phyloP scores from a whole-genome alignment of 371 early-diverging fungal genomes.

The Lichtheimia hyalospora region DNA sequence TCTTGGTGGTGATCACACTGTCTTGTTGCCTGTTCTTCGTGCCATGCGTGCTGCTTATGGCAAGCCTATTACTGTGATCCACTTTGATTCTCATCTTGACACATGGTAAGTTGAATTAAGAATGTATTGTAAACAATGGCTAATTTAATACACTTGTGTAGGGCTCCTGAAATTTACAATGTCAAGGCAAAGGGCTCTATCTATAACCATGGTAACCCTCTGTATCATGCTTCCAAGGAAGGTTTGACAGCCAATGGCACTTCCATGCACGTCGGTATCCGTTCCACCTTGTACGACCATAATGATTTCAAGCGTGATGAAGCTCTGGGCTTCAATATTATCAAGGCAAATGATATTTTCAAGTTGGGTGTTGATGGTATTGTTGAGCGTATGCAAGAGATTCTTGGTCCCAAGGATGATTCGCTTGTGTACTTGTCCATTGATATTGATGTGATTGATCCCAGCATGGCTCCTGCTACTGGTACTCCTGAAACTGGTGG shows the following conservation, averaged over 20 bases:
- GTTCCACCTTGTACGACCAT: slow-evolving; percentile 39
- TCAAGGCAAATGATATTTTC: slow-evolving; percentile 53
- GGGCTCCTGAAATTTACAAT: slow-evolving; percentile 41
- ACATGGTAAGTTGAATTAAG: slow-evolving; percentile 26
- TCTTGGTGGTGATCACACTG: slow-evolving; percentile 49
- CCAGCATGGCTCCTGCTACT: slow-evolving; percentile 53
- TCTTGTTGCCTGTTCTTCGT: slow-evolving; percentile 43
- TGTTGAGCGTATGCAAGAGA: slow-evolving; percentile 38
- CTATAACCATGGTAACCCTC: slow-evolving; percentile 43
- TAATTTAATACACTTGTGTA: background rate
- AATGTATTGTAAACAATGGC: background rate
- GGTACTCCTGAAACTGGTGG: slow-evolving; percentile 60
- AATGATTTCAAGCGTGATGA: slow-evolving; percentile 40
- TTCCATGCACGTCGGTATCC: slow-evolving; percentile 54
- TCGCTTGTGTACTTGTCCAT: slow-evolving; percentile 45
- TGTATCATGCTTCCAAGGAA: slow-evolving; percentile 53
- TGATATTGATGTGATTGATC: slow-evolving; percentile 57
- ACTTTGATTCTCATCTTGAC: slow-evolving; percentile 55
- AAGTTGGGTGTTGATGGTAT: slow-evolving; percentile 48
- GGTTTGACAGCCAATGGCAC: slow-evolving; percentile 48
- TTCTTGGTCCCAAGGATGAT: slow-evolving; percentile 34
- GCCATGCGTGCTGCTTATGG: slow-evolving; percentile 36
- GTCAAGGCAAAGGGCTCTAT: slow-evolving; percentile 34
- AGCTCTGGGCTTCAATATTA: slow-evolving; percentile 42
- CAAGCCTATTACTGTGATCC: slow-evolving; percentile 44